phyloP scores from a whole-genome alignment of 768 basidiomycete genomes.

The Nevesoporus exiguus region DNA sequence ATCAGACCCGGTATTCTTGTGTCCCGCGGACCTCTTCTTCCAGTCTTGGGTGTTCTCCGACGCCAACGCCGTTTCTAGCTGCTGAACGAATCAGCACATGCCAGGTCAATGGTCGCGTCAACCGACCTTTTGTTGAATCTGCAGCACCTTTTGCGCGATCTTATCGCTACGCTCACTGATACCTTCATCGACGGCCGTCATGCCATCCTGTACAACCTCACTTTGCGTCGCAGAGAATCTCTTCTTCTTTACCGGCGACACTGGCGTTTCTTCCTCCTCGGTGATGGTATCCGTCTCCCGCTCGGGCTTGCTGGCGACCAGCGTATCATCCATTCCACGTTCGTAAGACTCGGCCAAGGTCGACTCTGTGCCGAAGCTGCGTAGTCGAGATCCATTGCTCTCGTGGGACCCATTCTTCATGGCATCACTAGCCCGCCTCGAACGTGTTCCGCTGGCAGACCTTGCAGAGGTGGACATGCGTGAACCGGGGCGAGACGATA shows the following conservation, averaged over 20 bases:
- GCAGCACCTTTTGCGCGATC: slow-evolving; percentile 82
- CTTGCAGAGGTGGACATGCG: slow-evolving; percentile 58
- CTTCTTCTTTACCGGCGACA: slow-evolving; percentile 56
- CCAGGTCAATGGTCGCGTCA: neutral
- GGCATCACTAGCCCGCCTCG: slow-evolving; percentile 61
- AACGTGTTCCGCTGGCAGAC: slow-evolving; percentile 44
- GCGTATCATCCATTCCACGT: slow-evolving; percentile 38
- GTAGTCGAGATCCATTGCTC: slow-evolving; percentile 40
- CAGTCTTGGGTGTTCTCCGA: slow-evolving; percentile 45
- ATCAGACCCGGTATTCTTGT: slow-evolving; percentile 24
- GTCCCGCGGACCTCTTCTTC: slow-evolving; percentile 28
- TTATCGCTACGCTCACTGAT: slow-evolving; percentile 82
- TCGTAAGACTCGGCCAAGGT: slow-evolving; percentile 71
- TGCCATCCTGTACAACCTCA: slow-evolving; percentile 68
- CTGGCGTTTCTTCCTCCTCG: slow-evolving; percentile 51
- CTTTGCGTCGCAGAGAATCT: slow-evolving; percentile 72
- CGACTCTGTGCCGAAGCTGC: slow-evolving; percentile 76
- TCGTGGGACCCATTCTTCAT: slow-evolving; percentile 37
- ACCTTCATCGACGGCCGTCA: slow-evolving; percentile 83
- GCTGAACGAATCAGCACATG: slow-evolving; percentile 9
- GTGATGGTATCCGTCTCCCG: slow-evolving; percentile 51
- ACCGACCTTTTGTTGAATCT: slow-evolving; percentile 87
- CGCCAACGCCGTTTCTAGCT: slow-evolving; percentile 76
- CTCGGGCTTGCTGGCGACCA: slow-evolving; percentile 35
- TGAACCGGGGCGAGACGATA: slow-evolving; percentile 64